Evolutionary conservation across 805 yeast species (phyloP), one percentile per base, ranked within the genome.

Genomic region (Jamesozyma lodderae): DNA sequence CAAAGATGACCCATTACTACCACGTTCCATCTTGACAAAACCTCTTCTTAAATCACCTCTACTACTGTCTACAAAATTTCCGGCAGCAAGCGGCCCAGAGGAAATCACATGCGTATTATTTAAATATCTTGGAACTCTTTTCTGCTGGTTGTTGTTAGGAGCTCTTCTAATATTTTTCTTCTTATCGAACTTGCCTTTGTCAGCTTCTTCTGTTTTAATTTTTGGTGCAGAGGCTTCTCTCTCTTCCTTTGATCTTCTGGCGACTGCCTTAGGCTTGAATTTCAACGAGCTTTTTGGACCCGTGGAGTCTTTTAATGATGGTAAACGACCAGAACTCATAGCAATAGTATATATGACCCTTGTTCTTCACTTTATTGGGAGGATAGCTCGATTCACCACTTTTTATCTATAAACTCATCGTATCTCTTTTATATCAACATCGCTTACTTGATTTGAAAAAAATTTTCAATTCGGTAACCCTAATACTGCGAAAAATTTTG

Each of bases 231-330:
- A 73, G 20, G 82, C 77, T 17, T 77, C 95, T 57, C 95, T 68
- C 49, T 86, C 95, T 48, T 83, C 88, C 48, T 84, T 80, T 9
- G 86, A 65, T 55, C 85, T 77, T 60, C 96, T 69, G 0, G 87
- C 87, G 31, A 88, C 95, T 2, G 70, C 79, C 59, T 88, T 88
- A 2, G 96, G 96, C 59, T 79, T 77, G 62, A 88, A 88, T 59
- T 81, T 80, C 43, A 81, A 63, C 2, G 75, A 67, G 6, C 83
- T 73, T 49, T 75, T 53, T 21, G 37, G 31, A 21, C 18, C 40
- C 13, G 41, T n/a, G 22, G 37, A 32, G 21, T 41, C 48, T 15
- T 41, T 55, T 31, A 60, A 42, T n/a, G 63, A 48, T n/a, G 63
- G 63, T 36, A 60, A 46, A 35, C 65, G 56, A 20, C 60, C 60